phyloP scores from a whole-genome alignment of 2,329 filamentous ascomycete genomes.

The Aspergillus chevalieri region DNA sequence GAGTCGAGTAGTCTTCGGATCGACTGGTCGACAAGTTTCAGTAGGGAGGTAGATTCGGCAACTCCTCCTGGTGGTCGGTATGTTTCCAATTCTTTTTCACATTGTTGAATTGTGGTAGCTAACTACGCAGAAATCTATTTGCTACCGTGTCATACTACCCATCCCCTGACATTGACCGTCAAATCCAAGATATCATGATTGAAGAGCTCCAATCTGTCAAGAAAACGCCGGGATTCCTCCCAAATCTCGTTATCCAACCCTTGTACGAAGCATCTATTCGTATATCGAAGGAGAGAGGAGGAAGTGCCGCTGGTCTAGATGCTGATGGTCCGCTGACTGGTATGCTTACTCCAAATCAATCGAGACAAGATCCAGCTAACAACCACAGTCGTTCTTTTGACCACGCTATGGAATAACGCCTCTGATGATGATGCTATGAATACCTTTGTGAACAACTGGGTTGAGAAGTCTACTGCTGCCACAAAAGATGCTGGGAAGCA shows the following conservation, averaged over 20 bases:
- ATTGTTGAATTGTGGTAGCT: too few species aligned
- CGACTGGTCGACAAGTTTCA: neutral
- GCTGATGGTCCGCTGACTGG: constrained; percentile 9
- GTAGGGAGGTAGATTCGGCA: constrained; percentile 12
- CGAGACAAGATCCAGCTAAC: neutral
- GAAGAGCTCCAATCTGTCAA: constrained; percentile 2
- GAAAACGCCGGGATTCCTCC: neutral
- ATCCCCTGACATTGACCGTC: neutral
- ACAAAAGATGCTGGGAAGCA: constrained; percentile 7
- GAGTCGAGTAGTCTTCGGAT: neutral
- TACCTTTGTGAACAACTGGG: constrained; percentile 3
- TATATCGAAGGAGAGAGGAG: constrained; percentile 11
- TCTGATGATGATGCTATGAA: constrained; percentile 5
- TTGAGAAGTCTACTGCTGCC: constrained; percentile 4
- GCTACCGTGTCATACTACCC: constrained; percentile 1
- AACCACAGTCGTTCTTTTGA: constrained; percentile 7
- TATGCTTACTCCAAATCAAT: neutral
- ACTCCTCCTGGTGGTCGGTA: constrained; percentile 4
- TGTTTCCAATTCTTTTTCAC: neutral
- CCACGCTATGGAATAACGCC: constrained; percentile 7
- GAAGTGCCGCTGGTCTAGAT: constrained; percentile 15
- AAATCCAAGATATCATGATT: constrained; percentile 2
- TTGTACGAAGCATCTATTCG: neutral
- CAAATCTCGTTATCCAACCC: constrained; percentile 1
- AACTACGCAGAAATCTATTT: constrained; percentile 2